phyloP scores from a whole-genome alignment of 2,329 filamentous ascomycete genomes.

The Monosporascus sp. region DNA sequence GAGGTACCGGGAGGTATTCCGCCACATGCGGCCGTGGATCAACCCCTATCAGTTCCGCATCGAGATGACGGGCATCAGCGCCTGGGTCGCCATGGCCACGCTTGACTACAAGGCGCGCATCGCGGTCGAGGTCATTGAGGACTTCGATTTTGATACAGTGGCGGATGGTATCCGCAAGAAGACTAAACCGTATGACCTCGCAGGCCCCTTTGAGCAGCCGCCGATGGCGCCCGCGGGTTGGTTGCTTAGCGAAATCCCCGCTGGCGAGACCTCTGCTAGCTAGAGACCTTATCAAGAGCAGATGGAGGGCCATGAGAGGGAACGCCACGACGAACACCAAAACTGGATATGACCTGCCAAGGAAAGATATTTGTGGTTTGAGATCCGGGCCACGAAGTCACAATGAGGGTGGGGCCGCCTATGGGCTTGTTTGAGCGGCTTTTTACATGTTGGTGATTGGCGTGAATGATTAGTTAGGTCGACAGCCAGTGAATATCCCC shows the following conservation, averaged over 20 bases:
- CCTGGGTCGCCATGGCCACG: constrained; percentile 20
- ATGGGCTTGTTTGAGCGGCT: too few species aligned
- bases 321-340: too few species aligned
- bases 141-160: constrained; percentile 7
- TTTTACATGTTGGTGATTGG: too few species aligned
- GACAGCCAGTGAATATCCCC: too few species aligned
- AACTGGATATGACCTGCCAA: too few species aligned
- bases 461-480: too few species aligned
- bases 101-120: constrained; percentile 21
- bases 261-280: not conserved
- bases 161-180: constrained; percentile 10
- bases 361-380: too few species aligned
- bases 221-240: constrained; percentile 3
- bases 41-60: constrained; percentile 18
- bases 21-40: constrained; percentile 14
- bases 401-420: too few species aligned
- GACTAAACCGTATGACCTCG: constrained; percentile 12
- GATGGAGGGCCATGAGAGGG: too few species aligned
- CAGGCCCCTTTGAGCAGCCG: constrained; percentile 5
- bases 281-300: not conserved
- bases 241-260: not conserved
- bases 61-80: constrained; percentile 23
- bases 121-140: constrained; percentile 15
- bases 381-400: too few species aligned
- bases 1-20: not conserved